Evolutionary conservation across 371 early-diverging fungal genomes (phyloP), one percentile per base, ranked within the genome.

Genomic region (Racocetra persica): DNA sequence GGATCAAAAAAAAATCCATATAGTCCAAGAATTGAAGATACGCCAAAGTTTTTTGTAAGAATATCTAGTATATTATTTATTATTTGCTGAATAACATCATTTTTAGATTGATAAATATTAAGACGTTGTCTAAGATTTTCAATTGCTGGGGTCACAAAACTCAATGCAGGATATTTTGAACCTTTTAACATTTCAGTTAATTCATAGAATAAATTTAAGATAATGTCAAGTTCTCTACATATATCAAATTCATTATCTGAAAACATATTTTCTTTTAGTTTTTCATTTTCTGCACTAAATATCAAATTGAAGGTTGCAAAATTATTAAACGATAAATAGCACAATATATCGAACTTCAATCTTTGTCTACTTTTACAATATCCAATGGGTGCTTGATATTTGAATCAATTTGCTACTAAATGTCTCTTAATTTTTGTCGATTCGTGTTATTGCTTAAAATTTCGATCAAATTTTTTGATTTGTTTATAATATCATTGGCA

Each of bases 1-100:
- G 3, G 67, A 36, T 67, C 67, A 32, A 67, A 67, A 36, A 67
- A 67, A 38, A 16, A 67, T 11, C 67, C 41, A 67, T 67, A 67
- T n/a, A 67, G 41, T 67, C 67, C 67, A 41, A 67, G 67, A 67
- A 7, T 45, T 20, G 32, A 67, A 67, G 67, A 41, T 8, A 41
- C 41, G 7, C 0, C 41, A 41, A 1, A 41, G 41, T 41, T 41
- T 0, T 41, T 41, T 41, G 4, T 41, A 41, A 41, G 36, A 41
- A 13, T 67, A 18, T 67, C 36, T 38, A 67, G 14, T 18, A 67
- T 67, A 45, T 10, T 67, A 67, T 67, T 67, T 67, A 32, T 67
- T 36, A 67, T 32, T 38, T 67, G 41, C 11, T 4, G 13, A 67
- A 67, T 67, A 13, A 36, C 13, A 38, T 28, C 14, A 67, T 67